Base-by-base conservation (phyloP, 352 stramenopile genomes). In the Phytophthora constricta region DNA sequence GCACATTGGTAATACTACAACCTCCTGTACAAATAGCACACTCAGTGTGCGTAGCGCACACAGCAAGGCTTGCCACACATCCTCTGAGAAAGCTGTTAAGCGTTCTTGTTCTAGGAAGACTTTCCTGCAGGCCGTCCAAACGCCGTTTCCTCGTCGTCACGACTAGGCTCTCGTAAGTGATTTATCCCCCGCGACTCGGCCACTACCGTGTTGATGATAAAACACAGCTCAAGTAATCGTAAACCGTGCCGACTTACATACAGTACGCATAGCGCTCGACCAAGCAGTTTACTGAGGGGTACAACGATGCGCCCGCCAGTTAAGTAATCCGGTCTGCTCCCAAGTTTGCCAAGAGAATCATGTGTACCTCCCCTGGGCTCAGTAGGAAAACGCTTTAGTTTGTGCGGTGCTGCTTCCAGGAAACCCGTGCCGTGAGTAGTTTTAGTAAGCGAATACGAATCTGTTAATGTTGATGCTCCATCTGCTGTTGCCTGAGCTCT, bases 161-260 rank as follows among this genome's bases (percentile, higher is more conserved):
- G 42, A 9, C 72, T 58, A 25, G 62, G 49, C 46, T 84, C 45
- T 27, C 59, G 42, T 34, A 67, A 34, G 16, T 57, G 39, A 37
- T 70, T 65, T 19, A 51, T 53, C 3, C 58, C 68, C 9, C 61
- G 67, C 22, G 76, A 71, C 47, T 93, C 83, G 0, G 62, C 78
- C 46, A 90, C 51, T 16, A 92, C 70, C 8, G 82, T 80, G 25
- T 90, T 87, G 0, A 93, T 52, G 33, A 93, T 89, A 26, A 87
- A 92, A 11, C 84, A 83, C 22, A 98, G 74, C 55, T 98, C 93
- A 42, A 92, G 87, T 50, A 94, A 64, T 16, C 95, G 76, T 39
- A 98, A 75, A 3, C 93, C 93, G 48, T 98, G 92, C 5, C 93
- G 84, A 41, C 84, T 89, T 1, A 97, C 90, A 58, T 97, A 98